phyloP scores from a whole-genome alignment of 345 rosid genomes.

The Limnanthes douglasii region DNA sequence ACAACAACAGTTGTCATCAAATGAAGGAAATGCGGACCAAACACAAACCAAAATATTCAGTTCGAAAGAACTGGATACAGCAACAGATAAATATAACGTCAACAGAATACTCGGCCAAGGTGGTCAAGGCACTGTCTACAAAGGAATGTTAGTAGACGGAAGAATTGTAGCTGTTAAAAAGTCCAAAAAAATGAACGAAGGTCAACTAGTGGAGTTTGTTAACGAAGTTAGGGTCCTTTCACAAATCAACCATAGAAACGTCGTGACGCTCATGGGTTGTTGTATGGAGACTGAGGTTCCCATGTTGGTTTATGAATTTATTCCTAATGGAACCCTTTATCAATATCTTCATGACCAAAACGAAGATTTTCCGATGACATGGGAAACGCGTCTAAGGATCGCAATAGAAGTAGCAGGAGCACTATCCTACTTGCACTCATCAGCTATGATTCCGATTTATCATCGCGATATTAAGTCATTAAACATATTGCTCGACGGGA shows the following conservation, averaged over 20 bases:
- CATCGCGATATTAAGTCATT: constrained; percentile 29
- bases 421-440: constrained; percentile 23
- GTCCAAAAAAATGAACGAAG: constrained; percentile 18
- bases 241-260: constrained; percentile 29
- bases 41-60: constrained; percentile 11
- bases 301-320: constrained; percentile 24
- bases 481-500: constrained; percentile 25
- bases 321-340: constrained; percentile 25
- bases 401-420: constrained; percentile 22
- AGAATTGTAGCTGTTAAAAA: constrained; percentile 27
- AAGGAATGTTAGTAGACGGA: constrained; percentile 21
- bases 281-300: constrained; percentile 36
- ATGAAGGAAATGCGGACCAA: constrained; percentile 10
- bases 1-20: constrained; percentile 15
- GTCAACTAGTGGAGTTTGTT: constrained; percentile 30
- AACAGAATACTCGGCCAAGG: constrained; percentile 15
- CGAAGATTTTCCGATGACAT: constrained; percentile 10
- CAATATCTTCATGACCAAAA: constrained; percentile 16
- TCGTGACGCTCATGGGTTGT: constrained; percentile 31
- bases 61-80: constrained; percentile 15
- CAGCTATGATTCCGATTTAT: constrained; percentile 21
- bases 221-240: constrained; percentile 33
- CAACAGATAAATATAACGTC: constrained; percentile 9
- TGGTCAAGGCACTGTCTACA: constrained; percentile 25
- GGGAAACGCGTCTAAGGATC: constrained; percentile 20